Evolutionary conservation across 257 asterid genomes (phyloP).

Genomic region (Hygrophila difformis): DNA sequence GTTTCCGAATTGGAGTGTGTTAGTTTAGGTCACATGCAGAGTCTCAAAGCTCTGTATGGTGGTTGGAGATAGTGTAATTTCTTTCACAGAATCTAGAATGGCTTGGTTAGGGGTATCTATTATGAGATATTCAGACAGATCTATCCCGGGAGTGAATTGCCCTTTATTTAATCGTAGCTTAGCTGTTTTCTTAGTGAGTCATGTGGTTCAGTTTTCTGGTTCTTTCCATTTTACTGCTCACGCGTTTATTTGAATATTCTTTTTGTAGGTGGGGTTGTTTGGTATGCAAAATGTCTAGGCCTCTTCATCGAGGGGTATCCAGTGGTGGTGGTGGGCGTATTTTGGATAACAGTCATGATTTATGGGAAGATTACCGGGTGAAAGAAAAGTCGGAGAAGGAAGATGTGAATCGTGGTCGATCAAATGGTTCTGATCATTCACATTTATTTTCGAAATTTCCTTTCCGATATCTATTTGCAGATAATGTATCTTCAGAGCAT

Average conservation of each 20-base stretch:
- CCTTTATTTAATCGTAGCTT: constrained; percentile 8
- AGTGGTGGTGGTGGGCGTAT: constrained; percentile 63
- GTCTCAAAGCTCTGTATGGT: not conserved
- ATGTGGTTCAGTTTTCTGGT: constrained; percentile 8
- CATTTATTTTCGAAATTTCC: constrained; percentile 41
- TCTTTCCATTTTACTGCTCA: constrained; percentile 7
- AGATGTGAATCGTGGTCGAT: constrained; percentile 39
- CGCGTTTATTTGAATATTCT: constrained; percentile 17
- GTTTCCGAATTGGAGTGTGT: not conserved
- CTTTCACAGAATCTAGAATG: not conserved
- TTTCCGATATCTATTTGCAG: constrained; percentile 43
- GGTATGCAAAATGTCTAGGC: constrained; percentile 73
- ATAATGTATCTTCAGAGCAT: constrained; percentile 50
- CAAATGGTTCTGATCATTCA: constrained; percentile 33
- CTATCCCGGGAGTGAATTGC: constrained; percentile 14
- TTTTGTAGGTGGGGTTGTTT: constrained; percentile 29
- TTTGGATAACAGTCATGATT: constrained; percentile 45
- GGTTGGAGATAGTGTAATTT: not conserved
- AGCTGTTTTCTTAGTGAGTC: not conserved
- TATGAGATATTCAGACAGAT: constrained; percentile 18
- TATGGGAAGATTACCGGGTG: constrained; percentile 72
- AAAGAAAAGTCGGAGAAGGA: constrained; percentile 79
- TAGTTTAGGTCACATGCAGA: constrained; percentile 16
- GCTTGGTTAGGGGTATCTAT: constrained; percentile 20
- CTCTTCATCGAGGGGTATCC: constrained; percentile 81